phyloP scores from a whole-genome alignment of 768 basidiomycete genomes.

The Naganishia onofrii region DNA sequence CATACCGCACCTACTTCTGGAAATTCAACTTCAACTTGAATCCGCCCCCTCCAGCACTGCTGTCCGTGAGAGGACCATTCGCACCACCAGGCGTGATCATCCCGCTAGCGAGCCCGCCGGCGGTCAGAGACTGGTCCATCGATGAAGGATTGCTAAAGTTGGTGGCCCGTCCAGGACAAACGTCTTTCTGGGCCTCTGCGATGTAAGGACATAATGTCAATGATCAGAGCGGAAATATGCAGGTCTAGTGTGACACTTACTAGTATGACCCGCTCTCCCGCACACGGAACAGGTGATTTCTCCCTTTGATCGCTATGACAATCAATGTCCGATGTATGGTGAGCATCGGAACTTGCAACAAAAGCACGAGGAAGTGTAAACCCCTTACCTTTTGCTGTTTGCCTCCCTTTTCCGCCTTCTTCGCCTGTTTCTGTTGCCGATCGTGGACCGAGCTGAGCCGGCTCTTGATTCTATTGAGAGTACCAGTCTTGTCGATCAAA shows the following conservation, averaged over 20 bases:
- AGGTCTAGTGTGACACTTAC: background rate
- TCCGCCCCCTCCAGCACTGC: conserved; percentile 3
- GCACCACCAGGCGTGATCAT: conserved; percentile 8
- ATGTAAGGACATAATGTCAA: background rate
- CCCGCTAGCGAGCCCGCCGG: background rate
- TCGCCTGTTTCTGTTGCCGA: conserved; percentile 18
- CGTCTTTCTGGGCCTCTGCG: conserved; percentile 20
- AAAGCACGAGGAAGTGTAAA: no score
- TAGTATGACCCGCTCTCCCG: conserved; percentile 4
- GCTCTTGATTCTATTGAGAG: background rate
- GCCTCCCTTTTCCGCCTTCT: conserved; percentile 9
- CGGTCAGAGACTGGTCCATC: conserved; percentile 12
- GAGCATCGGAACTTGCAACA: no score
- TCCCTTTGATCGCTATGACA: conserved; percentile 6
- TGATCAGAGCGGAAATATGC: background rate
- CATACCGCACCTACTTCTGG: background rate
- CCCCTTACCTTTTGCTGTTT: conserved; percentile 19
- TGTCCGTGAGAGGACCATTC: background rate
- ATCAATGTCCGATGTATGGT: background rate
- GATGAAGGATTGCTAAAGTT: conserved; percentile 6
- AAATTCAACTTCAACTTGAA: conserved; percentile 21
- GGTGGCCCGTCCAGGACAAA: conserved; percentile 7
- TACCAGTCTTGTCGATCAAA: background rate
- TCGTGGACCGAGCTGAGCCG: conserved; percentile 6
- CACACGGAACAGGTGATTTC: conserved; percentile 21